Conservation (phyloP, 2,329 filamentous ascomycete genomes). For the Exserohilum turcica region DNA sequence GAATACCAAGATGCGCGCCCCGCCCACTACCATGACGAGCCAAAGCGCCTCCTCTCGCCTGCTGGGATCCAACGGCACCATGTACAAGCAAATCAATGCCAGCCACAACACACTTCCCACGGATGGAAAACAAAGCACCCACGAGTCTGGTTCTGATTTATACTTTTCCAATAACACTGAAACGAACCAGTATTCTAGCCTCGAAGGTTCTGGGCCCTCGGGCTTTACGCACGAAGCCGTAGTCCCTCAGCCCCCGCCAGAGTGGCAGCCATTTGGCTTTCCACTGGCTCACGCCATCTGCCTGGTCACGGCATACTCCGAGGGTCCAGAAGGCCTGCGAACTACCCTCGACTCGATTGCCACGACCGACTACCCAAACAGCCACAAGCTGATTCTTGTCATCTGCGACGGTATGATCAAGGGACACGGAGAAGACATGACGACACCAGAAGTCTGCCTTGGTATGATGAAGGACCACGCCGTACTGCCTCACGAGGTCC, state of each 20-base stretch:
- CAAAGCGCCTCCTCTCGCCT: slow-evolving; percentile 78
- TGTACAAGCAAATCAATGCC: slow-evolving; percentile 68
- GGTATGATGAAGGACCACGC: slow-evolving; percentile 95
- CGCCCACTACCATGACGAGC: slow-evolving; percentile 92
- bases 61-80: slow-evolving; percentile 65
- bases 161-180: slow-evolving; percentile 51
- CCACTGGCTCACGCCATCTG: slow-evolving; percentile 93
- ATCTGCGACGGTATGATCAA: slow-evolving; percentile 98
- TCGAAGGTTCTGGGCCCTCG: slow-evolving; percentile 77
- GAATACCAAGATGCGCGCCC: slow-evolving; percentile 56
- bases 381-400: slow-evolving; percentile 94
- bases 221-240: slow-evolving; percentile 97
- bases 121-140: slow-evolving; percentile 41
- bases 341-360: slow-evolving; percentile 96
- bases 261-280: slow-evolving; percentile 97
- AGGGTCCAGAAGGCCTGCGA: slow-evolving; percentile 88
- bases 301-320: slow-evolving; percentile 94
- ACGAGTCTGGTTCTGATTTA: slow-evolving; percentile 51
- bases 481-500: slow-evolving; percentile 77
- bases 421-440: slow-evolving; percentile 82
- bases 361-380: slow-evolving; percentile 98
- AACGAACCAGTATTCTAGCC: slow-evolving; percentile 57
- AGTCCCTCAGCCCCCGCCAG: slow-evolving; percentile 91
- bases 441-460: slow-evolving; percentile 88
- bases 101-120: slow-evolving; percentile 62